These are phyloP conservation scores for Candida freyschussii DNA, from an alignment of 1,139 yeast species.

Conservation along the genomic window DNA sequence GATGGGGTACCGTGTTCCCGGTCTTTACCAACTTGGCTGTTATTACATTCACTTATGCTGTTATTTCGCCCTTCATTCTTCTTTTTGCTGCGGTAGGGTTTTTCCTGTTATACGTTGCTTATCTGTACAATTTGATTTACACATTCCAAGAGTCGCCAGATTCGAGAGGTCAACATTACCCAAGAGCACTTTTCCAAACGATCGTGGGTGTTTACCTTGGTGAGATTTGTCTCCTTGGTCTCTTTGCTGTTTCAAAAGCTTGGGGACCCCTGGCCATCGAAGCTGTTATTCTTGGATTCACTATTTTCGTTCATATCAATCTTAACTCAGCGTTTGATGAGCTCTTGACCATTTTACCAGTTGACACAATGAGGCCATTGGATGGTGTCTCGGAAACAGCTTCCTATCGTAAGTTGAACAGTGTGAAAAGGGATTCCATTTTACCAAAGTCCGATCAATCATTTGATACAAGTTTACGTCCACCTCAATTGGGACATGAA, in stretches of 20 bases:
- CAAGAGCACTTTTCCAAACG: slow-evolving; percentile 82
- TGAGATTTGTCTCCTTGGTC: slow-evolving; percentile 77
- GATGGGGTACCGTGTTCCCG: slow-evolving; percentile 92
- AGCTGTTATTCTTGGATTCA: slow-evolving; percentile 56
- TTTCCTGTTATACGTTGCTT: slow-evolving; percentile 70
- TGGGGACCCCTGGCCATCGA: slow-evolving; percentile 91
- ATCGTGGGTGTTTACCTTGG: slow-evolving; percentile 86
- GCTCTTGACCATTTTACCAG: slow-evolving; percentile 54
- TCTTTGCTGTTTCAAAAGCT: slow-evolving; percentile 85
- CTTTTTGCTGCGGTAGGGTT: slow-evolving; percentile 69
- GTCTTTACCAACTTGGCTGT: slow-evolving; percentile 77
- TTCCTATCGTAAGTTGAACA: slow-evolving; percentile 32
- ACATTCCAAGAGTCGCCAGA: slow-evolving; percentile 63
- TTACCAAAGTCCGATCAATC: slow-evolving; percentile 5
- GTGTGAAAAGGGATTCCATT: slow-evolving; percentile 6
- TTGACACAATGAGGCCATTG: slow-evolving; percentile 58
- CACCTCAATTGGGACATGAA: slow-evolving; percentile 13
- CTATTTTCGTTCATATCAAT: slow-evolving; percentile 61
- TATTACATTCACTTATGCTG: slow-evolving; percentile 71
- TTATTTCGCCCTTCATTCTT: slow-evolving; percentile 75
- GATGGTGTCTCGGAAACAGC: slow-evolving; percentile 67
- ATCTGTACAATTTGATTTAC: slow-evolving; percentile 73
- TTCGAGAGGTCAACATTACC: slow-evolving; percentile 80
- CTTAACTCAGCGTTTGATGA: slow-evolving; percentile 60
- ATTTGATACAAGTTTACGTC: slow-evolving; percentile 4